Evolutionary conservation across 2,329 filamentous ascomycete genomes (phyloP).

Genomic region (Diplodia mutila): DNA sequence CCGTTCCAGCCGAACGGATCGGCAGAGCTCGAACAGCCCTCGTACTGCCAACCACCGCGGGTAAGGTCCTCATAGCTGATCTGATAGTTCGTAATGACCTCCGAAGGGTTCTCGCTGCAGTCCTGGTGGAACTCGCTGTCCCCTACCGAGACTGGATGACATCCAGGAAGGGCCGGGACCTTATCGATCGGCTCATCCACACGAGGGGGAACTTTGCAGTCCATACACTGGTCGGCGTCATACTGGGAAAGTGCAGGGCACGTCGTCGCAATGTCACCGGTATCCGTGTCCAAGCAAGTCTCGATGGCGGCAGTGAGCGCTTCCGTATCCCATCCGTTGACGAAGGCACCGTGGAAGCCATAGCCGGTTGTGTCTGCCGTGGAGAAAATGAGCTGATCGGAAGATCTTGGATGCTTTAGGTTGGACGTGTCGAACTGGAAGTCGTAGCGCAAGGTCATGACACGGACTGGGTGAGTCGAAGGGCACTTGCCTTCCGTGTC

Average conservation of each 20-base stretch:
- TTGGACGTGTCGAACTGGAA: conserved; percentile 42
- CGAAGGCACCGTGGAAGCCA: conserved; percentile 73
- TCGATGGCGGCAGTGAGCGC: conserved; percentile 68
- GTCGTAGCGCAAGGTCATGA: conserved; percentile 63
- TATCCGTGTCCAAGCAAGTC: conserved; percentile 63
- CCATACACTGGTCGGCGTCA: conserved; percentile 51
- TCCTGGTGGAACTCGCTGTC: conserved; percentile 43
- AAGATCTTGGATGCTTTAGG: conserved; percentile 46
- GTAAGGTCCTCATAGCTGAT: conserved; percentile 45
- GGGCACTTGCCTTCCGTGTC: conserved; percentile 35
- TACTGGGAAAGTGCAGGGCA: conserved; percentile 44
- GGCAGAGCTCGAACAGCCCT: conserved; percentile 62
- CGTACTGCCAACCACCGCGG: conserved; percentile 58
- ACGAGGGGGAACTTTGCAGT: conserved; percentile 54
- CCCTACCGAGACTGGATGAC: conserved; percentile 51
- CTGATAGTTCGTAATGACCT: not conserved
- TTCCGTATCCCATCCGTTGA: not conserved
- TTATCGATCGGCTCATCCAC: conserved; percentile 49
- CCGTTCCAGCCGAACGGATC: conserved; percentile 30
- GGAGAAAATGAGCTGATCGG: conserved; percentile 61
- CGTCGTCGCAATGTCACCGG: conserved; percentile 64
- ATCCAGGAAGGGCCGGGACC: conserved; percentile 59
- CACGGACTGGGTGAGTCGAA: conserved; percentile 43
- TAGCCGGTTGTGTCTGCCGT: conserved; percentile 74
- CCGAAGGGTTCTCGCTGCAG: conserved; percentile 25